Conservation (phyloP, 768 basidiomycete genomes). For the Galerina sulciceps region DNA sequence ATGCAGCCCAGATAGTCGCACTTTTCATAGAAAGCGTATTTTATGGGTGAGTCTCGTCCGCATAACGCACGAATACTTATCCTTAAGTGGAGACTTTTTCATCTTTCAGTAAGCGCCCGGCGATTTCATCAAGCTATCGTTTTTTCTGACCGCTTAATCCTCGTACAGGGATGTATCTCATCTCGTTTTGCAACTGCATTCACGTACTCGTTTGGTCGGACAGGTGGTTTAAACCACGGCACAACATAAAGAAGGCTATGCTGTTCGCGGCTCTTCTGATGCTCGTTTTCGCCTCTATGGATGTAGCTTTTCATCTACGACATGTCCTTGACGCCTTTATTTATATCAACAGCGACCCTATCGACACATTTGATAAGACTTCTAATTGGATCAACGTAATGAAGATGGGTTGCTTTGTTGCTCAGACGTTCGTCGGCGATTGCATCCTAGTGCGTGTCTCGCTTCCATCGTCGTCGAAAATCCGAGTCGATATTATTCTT, state of each 20-base stretch:
- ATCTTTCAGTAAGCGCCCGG: too few relatives aligned
- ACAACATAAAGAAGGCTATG: constrained; percentile 36
- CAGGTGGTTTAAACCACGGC: constrained; percentile 28
- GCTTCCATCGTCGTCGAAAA: neutral
- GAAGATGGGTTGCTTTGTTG: constrained; percentile 43
- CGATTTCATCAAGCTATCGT: too few relatives aligned
- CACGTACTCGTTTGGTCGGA: constrained; percentile 35
- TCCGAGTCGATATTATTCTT: neutral
- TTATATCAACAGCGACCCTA: constrained; percentile 33
- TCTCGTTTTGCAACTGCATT: constrained; percentile 39
- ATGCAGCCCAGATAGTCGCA: too few relatives aligned
- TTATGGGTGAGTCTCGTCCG: too few relatives aligned
- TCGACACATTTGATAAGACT: constrained; percentile 35
- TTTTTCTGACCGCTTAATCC: too few relatives aligned
- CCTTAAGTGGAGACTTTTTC: too few relatives aligned
- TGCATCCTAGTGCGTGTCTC: constrained; percentile 37
- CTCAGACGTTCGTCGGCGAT: constrained; percentile 48
- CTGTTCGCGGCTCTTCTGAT: constrained; percentile 39
- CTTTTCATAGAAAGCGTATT: too few relatives aligned
- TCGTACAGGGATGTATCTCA: constrained; percentile 35
- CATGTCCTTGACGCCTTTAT: constrained; percentile 49
- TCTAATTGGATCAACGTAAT: constrained; percentile 46
- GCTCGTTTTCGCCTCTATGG: constrained; percentile 43
- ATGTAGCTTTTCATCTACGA: constrained; percentile 43
- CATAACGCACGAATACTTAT: too few relatives aligned